phyloP scores from a whole-genome alignment of 108 stramenopile genomes.

The Hondaea fermentalgiana region DNA sequence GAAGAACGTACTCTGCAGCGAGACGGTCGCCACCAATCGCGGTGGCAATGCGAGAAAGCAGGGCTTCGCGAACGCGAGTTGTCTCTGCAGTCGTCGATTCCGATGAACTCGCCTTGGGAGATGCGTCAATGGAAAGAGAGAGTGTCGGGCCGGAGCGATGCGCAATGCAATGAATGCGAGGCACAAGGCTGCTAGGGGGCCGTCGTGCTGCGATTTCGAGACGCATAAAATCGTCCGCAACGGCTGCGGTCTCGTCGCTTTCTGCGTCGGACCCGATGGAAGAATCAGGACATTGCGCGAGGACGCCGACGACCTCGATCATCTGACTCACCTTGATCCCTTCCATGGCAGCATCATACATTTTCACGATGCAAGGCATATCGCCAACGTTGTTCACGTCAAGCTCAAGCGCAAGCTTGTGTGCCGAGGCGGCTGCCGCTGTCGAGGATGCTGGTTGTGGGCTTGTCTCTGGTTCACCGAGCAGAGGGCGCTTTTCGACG shows the following conservation, averaged over 20 bases:
- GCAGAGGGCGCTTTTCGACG: neutral
- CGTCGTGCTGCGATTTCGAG: neutral
- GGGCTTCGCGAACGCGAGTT: neutral
- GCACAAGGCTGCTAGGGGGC: neutral
- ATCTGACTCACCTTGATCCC: neutral
- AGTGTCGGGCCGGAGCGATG: neutral
- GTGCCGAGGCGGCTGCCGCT: no score
- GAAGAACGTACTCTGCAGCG: neutral
- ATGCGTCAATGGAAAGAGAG: no score
- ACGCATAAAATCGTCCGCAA: neutral
- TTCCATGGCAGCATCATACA: conserved; percentile 19
- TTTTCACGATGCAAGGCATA: conserved; percentile 27
- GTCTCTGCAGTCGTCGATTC: neutral
- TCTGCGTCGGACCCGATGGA: neutral
- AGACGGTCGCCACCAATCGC: neutral
- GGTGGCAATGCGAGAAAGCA: neutral
- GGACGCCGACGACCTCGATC: neutral
- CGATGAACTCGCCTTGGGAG: no score
- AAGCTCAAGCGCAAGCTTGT: neutral
- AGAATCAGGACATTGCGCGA: neutral
- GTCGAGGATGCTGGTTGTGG: no score
- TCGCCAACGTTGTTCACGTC: neutral
- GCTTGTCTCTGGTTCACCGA: neutral
- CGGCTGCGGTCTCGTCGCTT: neutral
- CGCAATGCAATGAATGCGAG: neutral